These are phyloP conservation scores for Hondaea fermentalgiana DNA, from an alignment of 108 stramenopile species.

Conservation along the genomic window DNA sequence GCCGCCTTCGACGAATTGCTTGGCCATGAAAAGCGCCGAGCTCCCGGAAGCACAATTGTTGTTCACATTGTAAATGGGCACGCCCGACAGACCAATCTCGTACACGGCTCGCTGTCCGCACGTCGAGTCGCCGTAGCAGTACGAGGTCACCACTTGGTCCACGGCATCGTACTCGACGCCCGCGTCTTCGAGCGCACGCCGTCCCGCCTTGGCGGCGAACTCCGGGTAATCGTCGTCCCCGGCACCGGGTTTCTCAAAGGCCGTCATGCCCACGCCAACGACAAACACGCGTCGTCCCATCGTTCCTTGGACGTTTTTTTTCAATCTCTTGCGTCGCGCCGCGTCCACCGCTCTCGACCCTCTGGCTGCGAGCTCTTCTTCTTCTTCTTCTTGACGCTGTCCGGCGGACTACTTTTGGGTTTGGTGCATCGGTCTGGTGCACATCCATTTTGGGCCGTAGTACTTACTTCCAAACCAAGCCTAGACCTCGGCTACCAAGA, in stretches of 20 bases:
- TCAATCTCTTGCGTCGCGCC: too few relatives aligned
- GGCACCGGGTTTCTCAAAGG: neutral
- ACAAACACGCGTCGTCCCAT: neutral
- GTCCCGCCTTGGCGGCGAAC: neutral
- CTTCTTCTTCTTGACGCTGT: too few relatives aligned
- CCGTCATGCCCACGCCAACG: conserved; percentile 17
- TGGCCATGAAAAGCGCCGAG: neutral
- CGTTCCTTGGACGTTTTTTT: too few relatives aligned
- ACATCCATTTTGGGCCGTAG: too few relatives aligned
- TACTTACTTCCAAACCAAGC: too few relatives aligned
- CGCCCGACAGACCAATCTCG: neutral
- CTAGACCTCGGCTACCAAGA: too few relatives aligned
- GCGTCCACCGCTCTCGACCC: too few relatives aligned
- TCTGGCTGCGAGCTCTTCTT: too few relatives aligned
- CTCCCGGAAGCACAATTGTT: conserved; percentile 8
- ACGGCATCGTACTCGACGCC: neutral
- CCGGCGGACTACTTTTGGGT: too few relatives aligned
- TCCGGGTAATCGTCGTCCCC: neutral
- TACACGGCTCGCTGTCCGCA: conserved; percentile 5
- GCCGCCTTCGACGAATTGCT: neutral
- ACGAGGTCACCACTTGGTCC: conserved; percentile 10
- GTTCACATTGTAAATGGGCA: conserved; percentile 13
- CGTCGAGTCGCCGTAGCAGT: conserved; percentile 20
- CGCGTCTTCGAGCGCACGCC: neutral
- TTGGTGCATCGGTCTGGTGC: too few relatives aligned